Evolutionary conservation across 1,284 basidiomycete species (phyloP).

Genomic region (Cystobasidium sp.): DNA sequence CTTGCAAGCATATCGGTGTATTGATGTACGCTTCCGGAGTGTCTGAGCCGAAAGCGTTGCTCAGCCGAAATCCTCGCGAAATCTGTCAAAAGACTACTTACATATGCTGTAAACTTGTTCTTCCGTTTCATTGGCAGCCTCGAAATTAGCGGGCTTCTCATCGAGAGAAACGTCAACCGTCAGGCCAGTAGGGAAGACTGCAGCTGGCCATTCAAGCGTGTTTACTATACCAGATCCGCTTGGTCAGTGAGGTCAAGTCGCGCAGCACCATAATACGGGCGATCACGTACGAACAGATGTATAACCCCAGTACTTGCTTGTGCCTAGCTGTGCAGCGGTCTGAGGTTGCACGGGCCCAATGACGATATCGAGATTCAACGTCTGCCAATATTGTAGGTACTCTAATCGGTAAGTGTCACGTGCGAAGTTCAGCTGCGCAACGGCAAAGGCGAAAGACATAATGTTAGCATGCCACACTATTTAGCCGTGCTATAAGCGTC

Average conservation of each 20-base stretch:
- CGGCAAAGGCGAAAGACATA: background rate
- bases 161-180: constrained; percentile 64
- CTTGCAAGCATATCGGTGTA: constrained; percentile 50
- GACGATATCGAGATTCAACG: constrained; percentile 54
- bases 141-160: constrained; percentile 35
- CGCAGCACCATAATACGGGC: background rate
- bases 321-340: constrained; percentile 55
- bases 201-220: constrained; percentile 68
- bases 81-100: constrained; percentile 30
- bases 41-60: constrained; percentile 26
- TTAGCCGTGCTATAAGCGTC: constrained; percentile 19
- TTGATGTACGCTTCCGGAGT: constrained; percentile 44
- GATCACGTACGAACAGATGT: constrained; percentile 27
- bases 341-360: constrained; percentile 55
- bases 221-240: constrained; percentile 71
- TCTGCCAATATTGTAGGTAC: constrained; percentile 51
- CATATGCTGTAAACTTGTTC: constrained; percentile 50
- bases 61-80: background rate
- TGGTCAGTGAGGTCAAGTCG: background rate
- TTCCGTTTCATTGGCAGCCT: constrained; percentile 49
- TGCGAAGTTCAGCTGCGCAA: constrained; percentile 49
- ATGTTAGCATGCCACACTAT: background rate
- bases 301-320: constrained; percentile 54
- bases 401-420: constrained; percentile 53
- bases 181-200: constrained; percentile 69